Evolutionary conservation across 345 rosid genomes (phyloP), one percentile per base, ranked within the genome.

Genomic region (Bruguiera parviflora): DNA sequence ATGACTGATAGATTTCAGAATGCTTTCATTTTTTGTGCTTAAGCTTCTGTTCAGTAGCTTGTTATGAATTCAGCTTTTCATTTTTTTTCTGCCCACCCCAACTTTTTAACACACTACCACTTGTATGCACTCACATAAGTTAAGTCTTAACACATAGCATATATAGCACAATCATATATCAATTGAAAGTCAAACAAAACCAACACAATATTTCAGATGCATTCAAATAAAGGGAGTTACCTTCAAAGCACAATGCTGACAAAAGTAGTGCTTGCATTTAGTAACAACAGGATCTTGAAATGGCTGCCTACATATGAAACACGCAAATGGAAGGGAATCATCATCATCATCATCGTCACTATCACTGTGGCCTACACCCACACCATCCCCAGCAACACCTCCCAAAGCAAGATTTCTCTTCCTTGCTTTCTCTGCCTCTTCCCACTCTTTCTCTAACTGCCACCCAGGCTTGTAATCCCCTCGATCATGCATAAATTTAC

Each of bases 401-500:
- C 96, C 88, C 84, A 88, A 27, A 46, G 96, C 96, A 64, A 84
- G 77, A 64, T 86, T 86, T 66, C 92, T 87, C 81, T 89, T 89
- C 87, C 97, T 87, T 5, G 76, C 75, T 65, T 89, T 92, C 79
- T 90, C 97, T 64, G 87, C 89, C 75, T 92, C 98, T 3, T 92
- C 97, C 96, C 96, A 92, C 53, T 90, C 93, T 66, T 85, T 92
- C 81, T 92, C 96, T 68, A 92, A 58, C 65, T 88, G 97, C 98
- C 96, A 92, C 53, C 98, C 97, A 3, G 98, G 74, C 74, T 92
- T 90, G 75, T 90, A 90, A 83, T 92, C 96, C 21, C 98, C 96
- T 65, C 96, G 80, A 77, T 92, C 98, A 64, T 90, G 98, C 90
- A 92, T 84, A 69, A 90, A 92, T 78, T 92, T 87, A 66, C 96